Percentiles rank a stretch among this genome's conserved stretches.
Evolutionary conservation across 495 filamentous ascomycete species (phyloP).

Genomic region (Aspergillus homomorphus): DNA sequence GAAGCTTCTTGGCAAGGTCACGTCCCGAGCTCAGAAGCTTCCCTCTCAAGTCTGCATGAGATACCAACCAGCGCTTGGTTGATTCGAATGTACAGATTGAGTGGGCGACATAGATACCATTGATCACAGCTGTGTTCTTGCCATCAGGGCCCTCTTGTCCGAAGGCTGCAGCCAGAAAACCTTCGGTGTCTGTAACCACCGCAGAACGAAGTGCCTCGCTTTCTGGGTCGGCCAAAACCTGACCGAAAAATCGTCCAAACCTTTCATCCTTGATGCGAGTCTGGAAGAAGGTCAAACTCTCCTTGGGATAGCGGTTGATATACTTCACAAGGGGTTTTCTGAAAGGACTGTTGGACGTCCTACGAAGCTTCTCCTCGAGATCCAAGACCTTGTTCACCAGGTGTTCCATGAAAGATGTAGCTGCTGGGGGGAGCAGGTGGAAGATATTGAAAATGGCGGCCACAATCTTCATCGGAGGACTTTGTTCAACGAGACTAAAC

Average conservation of each 20-base stretch:
- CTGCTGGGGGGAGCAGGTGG: constrained; percentile 84
- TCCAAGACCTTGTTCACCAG: constrained; percentile 86
- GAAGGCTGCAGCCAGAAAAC: constrained; percentile 62
- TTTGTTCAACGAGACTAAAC: constrained; percentile 90
- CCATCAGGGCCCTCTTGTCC: constrained; percentile 54
- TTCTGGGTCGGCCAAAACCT: constrained; percentile 74
- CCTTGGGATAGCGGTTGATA: constrained; percentile 85
- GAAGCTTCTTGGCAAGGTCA: constrained; percentile 68
- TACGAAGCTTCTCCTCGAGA: constrained; percentile 77
- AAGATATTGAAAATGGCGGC: constrained; percentile 94
- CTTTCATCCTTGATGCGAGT: constrained; percentile 73
- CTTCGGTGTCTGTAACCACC: constrained; percentile 69
- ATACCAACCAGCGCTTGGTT: constrained; percentile 70
- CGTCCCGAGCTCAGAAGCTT: constrained; percentile 67
- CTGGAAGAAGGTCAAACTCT: constrained; percentile 76
- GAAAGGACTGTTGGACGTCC: constrained; percentile 93
- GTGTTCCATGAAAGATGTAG: constrained; percentile 83
- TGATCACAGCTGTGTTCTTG: constrained; percentile 75
- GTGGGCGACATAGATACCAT: constrained; percentile 79
- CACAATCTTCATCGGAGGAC: constrained; percentile 85
- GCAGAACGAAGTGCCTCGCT: constrained; percentile 72
- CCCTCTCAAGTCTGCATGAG: constrained; percentile 67
- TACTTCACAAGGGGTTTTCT: constrained; percentile 89
- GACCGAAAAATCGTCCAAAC: constrained; percentile 92
- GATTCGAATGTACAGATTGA: constrained; percentile 57